These are phyloP conservation scores for Sugiyamaella novakii DNA, from an alignment of 1,139 yeast genomes.

Conservation along the genomic window DNA sequence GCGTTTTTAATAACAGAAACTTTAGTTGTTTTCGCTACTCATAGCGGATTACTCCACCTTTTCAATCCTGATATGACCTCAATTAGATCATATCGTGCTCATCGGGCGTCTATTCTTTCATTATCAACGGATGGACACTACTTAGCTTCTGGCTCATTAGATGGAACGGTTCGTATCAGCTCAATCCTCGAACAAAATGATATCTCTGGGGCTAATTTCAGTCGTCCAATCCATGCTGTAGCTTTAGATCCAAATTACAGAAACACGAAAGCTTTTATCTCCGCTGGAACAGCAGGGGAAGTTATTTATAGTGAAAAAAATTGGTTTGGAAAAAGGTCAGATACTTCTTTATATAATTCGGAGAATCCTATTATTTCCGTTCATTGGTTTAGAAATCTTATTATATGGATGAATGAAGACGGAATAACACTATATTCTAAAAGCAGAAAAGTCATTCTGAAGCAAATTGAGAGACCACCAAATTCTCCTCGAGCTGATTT, in stretches of 20 bases:
- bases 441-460: slow-evolving; percentile 39
- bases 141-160: slow-evolving; percentile 88
- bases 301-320: slow-evolving; percentile 72
- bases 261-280: slow-evolving; percentile 63
- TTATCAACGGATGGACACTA: slow-evolving; percentile 65
- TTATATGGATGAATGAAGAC: slow-evolving; percentile 83
- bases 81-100: slow-evolving; percentile 76
- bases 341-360: slow-evolving; percentile 60
- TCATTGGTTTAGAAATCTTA: slow-evolving; percentile 58
- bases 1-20: slow-evolving; percentile 60
- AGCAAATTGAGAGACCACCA: slow-evolving; percentile 58
- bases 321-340: slow-evolving; percentile 85
- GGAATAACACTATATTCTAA: slow-evolving; percentile 57
- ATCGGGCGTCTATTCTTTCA: slow-evolving; percentile 78
- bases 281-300: slow-evolving; percentile 92
- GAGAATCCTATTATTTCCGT: slow-evolving; percentile 76
- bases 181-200: slow-evolving; percentile 64
- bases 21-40: slow-evolving; percentile 81
- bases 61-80: slow-evolving; percentile 59
- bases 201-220: slow-evolving; percentile 75
- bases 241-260: slow-evolving; percentile 72
- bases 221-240: slow-evolving; percentile 86
- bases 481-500: slow-evolving; percentile 74
- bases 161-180: slow-evolving; percentile 87
- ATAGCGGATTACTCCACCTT: slow-evolving; percentile 78